Conservation (phyloP, 805 yeast genomes). For the Sugiyamaella smithiae region DNA sequence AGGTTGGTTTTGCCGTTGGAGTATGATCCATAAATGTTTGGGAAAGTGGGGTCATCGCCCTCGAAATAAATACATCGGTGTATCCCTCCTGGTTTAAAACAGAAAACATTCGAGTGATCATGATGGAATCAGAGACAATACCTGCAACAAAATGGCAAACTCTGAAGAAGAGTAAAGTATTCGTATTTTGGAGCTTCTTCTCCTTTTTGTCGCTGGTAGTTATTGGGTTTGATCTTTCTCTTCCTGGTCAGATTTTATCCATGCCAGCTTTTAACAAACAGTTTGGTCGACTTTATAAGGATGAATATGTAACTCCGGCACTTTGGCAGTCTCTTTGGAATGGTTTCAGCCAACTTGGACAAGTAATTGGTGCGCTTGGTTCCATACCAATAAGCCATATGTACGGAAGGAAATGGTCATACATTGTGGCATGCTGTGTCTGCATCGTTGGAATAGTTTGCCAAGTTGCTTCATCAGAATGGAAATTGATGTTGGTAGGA, state of each 20-base stretch:
- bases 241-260: slow-evolving; percentile 6
- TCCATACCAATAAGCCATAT: neutral
- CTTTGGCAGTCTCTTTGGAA: slow-evolving; percentile 12
- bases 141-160: slow-evolving; percentile 4
- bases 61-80: too few species aligned
- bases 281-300: slow-evolving; percentile 6
- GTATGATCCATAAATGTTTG: too few species aligned
- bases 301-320: slow-evolving; percentile 3
- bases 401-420: slow-evolving; percentile 5
- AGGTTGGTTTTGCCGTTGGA: too few species aligned
- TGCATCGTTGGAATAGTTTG: slow-evolving; percentile 7
- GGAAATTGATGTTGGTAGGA: slow-evolving; percentile 12
- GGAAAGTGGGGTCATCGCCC: too few species aligned
- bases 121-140: neutral
- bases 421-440: slow-evolving; percentile 1
- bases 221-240: slow-evolving; percentile 9
- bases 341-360: slow-evolving; percentile 9
- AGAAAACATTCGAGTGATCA: too few species aligned
- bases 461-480: slow-evolving; percentile 7
- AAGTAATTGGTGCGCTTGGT: slow-evolving; percentile 4
- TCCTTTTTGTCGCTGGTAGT: slow-evolving; percentile 7
- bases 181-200: slow-evolving; percentile 8
- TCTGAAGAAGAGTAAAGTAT: neutral
- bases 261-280: slow-evolving; percentile 9
- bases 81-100: too few species aligned